Evolutionary conservation across 2,329 filamentous ascomycete genomes (phyloP).

Genomic region (Berkeleyomyces rouxiae): DNA sequence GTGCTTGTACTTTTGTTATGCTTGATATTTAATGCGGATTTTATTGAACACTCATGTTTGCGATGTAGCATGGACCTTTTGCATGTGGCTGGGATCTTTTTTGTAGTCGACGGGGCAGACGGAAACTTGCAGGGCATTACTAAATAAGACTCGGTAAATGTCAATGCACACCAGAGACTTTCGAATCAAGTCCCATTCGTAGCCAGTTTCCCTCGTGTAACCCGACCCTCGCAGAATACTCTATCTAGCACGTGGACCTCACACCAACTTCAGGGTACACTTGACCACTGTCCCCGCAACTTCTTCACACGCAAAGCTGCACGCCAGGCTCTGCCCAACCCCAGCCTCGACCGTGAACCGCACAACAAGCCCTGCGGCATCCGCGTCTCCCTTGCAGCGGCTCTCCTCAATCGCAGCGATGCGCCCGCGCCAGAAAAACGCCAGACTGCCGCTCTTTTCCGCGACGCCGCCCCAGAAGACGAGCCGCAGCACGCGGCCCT

Average conservation of each 20-base stretch:
- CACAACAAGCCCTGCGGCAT: background rate
- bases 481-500: conserved; percentile 46
- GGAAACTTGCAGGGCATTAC: too few species aligned
- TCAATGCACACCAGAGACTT: too few species aligned
- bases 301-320: conserved; percentile 69
- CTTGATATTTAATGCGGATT: background rate
- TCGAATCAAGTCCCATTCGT: too few species aligned
- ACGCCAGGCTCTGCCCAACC: conserved; percentile 38
- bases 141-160: too few species aligned
- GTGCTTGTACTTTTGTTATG: background rate
- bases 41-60: background rate
- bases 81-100: background rate
- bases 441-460: conserved; percentile 34
- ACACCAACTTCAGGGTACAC: background rate
- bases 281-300: conserved; percentile 46
- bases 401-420: conserved; percentile 43
- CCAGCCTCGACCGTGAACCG: conserved; percentile 31
- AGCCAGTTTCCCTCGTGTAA: too few species aligned
- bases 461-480: conserved; percentile 25
- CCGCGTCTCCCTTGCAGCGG: background rate
- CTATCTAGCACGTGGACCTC: background rate
- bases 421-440: conserved; percentile 51
- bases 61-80: background rate
- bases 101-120: too few species aligned
- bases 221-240: too few species aligned